Evolutionary conservation across 2,329 filamentous ascomycete genomes (phyloP), one percentile per base, ranked within the genome.

Genomic region (Cordyceps javanica): DNA sequence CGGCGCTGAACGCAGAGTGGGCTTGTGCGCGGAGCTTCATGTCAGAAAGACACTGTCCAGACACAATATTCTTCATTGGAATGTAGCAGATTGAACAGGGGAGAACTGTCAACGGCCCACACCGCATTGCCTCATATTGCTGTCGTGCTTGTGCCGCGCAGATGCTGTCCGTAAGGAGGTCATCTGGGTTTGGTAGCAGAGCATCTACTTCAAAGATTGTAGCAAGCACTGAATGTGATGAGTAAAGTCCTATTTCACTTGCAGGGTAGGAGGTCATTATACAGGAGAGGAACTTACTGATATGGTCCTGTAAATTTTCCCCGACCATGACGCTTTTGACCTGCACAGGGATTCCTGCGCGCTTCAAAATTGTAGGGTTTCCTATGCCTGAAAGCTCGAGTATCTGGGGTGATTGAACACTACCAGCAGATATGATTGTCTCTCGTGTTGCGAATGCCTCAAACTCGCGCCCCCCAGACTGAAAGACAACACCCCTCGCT

Each of bases 371-470:
- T 9, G 14, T 16, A 10, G 56, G 41, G 14, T 48, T 32, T 14
- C 56, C 56, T 21, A 58, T 53, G 13, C 56, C 56, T 1, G 82
- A 86, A 2, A 86, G 70, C 61, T 87, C 83, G n/a, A 81, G 75
- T 16, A 83, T 71, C 67, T 80, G 82, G 5, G 78, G 85, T 10
- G 80, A 83, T 64, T 79, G 77, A 41, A 81, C 71, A 28, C 75
- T 78, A 0, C 85, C 85, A 0, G 82, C 82, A 5, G 79, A 78
- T 2, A 88, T 67, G 38, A 88, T 76, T 11, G 86, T 75, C 62
- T 87, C 84, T 11, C 59, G 76, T 62, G 61, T 71, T 1, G 72
- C 77, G 8, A 69, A 65, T 46, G 78, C 74, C 5, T 65, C 66
- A 2, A 68, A 53, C 67, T 61, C 64, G 21, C 55, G 65, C 3